phyloP scores from a whole-genome alignment of 2,329 filamentous ascomycete species.

The Basipetospora sp. region DNA sequence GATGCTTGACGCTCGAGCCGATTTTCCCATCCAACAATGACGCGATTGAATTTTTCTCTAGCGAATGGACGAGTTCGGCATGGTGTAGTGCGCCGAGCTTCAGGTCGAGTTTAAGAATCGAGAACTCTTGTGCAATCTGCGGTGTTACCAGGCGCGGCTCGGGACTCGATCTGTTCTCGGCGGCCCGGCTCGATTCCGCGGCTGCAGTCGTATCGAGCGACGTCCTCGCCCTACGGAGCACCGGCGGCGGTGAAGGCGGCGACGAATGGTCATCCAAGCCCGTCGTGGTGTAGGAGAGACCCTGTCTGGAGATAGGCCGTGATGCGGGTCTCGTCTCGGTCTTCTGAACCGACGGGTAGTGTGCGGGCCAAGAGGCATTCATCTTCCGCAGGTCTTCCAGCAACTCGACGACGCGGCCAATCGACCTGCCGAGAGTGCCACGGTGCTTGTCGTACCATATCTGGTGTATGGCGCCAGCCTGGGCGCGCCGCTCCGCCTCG shows the following conservation, averaged over 20 bases:
- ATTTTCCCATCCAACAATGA: slow-evolving; percentile 88
- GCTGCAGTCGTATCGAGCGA: slow-evolving; percentile 21
- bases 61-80: slow-evolving; percentile 78
- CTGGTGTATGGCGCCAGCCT: slow-evolving; percentile 78
- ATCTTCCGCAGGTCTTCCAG: slow-evolving; percentile 72
- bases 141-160: slow-evolving; percentile 80
- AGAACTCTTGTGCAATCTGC: slow-evolving; percentile 91
- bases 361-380: slow-evolving; percentile 84
- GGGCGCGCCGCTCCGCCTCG: slow-evolving; percentile 27
- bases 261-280: slow-evolving; percentile 33
- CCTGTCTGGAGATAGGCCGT: slow-evolving; percentile 38
- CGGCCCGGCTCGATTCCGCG: slow-evolving; percentile 59
- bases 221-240: slow-evolving; percentile 19
- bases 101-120: slow-evolving; percentile 82
- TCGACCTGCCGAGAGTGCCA: slow-evolving; percentile 70
- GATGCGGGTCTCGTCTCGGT: slow-evolving; percentile 21
- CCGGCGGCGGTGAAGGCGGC: slow-evolving; percentile 4
- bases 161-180: slow-evolving; percentile 42
- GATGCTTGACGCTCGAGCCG: slow-evolving; percentile 79
- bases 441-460: slow-evolving; percentile 90
- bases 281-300: slow-evolving; percentile 49
- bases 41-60: slow-evolving; percentile 84
- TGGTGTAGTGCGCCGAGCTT: slow-evolving; percentile 80
- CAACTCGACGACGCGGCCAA: slow-evolving; percentile 72
- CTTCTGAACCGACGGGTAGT: slow-evolving; percentile 75